phyloP scores from a whole-genome alignment of 2,329 filamentous ascomycete species.

The Diaporthe capsici region DNA sequence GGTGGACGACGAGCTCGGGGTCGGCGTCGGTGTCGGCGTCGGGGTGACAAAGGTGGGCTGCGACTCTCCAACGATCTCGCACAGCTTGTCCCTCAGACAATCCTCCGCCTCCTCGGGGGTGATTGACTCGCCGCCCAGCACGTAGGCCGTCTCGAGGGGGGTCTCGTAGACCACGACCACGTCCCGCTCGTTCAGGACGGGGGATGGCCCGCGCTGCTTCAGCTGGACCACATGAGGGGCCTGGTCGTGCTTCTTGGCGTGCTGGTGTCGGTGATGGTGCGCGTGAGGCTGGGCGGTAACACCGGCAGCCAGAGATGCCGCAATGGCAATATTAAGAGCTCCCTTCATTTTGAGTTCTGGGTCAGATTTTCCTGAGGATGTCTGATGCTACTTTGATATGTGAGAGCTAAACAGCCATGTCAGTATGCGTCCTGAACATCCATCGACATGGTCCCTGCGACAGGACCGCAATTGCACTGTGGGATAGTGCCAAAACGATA shows the following conservation, averaged over 20 bases:
- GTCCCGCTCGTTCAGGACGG: conserved; percentile 46
- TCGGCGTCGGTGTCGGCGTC: conserved; percentile 50
- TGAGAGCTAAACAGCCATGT: conserved; percentile 41
- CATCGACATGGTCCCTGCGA: conserved; percentile 40
- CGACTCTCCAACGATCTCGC: conserved; percentile 74
- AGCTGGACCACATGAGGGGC: conserved; percentile 52
- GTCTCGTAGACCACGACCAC: conserved; percentile 68
- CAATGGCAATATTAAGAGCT: conserved; percentile 63
- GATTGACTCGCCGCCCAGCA: conserved; percentile 74
- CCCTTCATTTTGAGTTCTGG: conserved; percentile 61
- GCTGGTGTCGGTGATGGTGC: conserved; percentile 71
- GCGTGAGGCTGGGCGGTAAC: conserved; percentile 70
- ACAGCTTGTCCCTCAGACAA: conserved; percentile 80
- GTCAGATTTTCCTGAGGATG: conserved; percentile 18
- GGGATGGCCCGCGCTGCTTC: conserved; percentile 59
- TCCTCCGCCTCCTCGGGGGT: conserved; percentile 74
- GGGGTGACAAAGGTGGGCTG: conserved; percentile 66
- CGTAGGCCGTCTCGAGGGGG: conserved; percentile 78
- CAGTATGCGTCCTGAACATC: conserved; percentile 42
- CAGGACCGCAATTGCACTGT: conserved; percentile 15
- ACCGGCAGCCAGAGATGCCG: conserved; percentile 66
- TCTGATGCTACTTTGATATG: conserved; percentile 39
- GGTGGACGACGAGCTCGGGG: conserved; percentile 48
- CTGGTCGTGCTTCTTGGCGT: conserved; percentile 67
- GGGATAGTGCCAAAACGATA: neutral